Base-by-base conservation (phyloP, 495 filamentous ascomycete species). In the Pseudevernia furfuracea region DNA sequence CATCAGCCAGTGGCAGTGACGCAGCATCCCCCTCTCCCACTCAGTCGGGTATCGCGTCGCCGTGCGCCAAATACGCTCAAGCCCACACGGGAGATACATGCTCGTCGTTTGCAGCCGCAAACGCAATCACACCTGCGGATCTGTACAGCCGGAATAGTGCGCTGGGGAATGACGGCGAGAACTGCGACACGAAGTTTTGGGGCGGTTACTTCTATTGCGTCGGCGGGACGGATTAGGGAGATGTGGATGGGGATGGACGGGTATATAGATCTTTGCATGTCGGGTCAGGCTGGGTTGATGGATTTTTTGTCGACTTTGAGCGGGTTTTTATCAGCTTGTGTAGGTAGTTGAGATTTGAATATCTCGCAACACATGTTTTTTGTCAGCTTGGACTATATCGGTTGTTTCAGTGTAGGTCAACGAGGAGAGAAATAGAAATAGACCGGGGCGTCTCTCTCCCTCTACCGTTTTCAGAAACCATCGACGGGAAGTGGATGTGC, bases 161-260 rank as follows among this genome's bases (percentile, higher is more conserved):
- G 0, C 28, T 69, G 8, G 67, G 65, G 12, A 3, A 9, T 0
- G 46, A 28, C 11, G 67, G 67, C 30, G 37, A 44, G 23, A 59
- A 37, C 21, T 69, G 67, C 19, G 25, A 7, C 17, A 63, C 52
- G 30, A 23, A 52, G 14, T 65, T 65, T 41, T 65, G 34, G n/a
- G 36, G 25, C 4, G 41, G 28, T 0, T 68, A 68, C 28, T 60
- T 61, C 30, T 68, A 68, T 41, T 68, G 66, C 38, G 66, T 68
- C 1, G 62, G 58, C 1, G 46, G 46, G 23, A 49, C 46, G 25
- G 46, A 49, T 25, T 49, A 49, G 46, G n/a, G n/a, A n/a, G n/a
- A n/a, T n/a, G n/a, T 25, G 19, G 19, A 12, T 44, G 43, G n/a
- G n/a, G 7, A 9, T 8, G 6, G 21, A 14, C 9, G 12, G 37